A percentile compares a stretch with the other conserved stretches of the same genome.
Evolutionary conservation across 495 filamentous ascomycete species (phyloP).

Genomic region (Choiromyces venosus): DNA sequence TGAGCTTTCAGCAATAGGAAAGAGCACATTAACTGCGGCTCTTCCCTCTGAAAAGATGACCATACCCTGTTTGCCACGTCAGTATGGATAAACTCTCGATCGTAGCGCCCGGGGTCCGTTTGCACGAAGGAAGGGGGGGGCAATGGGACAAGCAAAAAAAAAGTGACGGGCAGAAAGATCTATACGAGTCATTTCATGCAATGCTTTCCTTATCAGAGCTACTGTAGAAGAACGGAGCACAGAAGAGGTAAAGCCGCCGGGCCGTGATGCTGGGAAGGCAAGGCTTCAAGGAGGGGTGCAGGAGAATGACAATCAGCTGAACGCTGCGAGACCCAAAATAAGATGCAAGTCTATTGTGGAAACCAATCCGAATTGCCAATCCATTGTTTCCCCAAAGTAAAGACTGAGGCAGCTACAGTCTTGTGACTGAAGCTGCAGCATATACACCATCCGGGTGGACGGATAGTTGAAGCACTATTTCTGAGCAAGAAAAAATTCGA

Average conservation of each 20-base stretch:
- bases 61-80: constrained; percentile 44
- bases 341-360: constrained; percentile 40
- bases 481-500: constrained; percentile 26
- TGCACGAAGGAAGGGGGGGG: constrained; percentile 29
- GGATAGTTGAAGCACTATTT: constrained; percentile 28
- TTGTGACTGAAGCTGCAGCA: constrained; percentile 42
- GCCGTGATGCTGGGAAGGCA: constrained; percentile 32
- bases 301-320: constrained; percentile 42
- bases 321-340: constrained; percentile 35
- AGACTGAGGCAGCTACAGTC: constrained; percentile 39
- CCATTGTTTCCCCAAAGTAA: constrained; percentile 29
- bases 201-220: constrained; percentile 41
- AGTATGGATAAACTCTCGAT: constrained; percentile 42
- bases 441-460: constrained; percentile 24
- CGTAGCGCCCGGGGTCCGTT: constrained; percentile 39
- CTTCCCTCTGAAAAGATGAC: constrained; percentile 32
- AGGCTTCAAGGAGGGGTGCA: constrained; percentile 37
- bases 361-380: constrained; percentile 40
- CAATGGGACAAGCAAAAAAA: constrained; percentile 34
- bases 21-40: constrained; percentile 36
- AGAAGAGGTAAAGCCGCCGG: constrained; percentile 42
- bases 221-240: constrained; percentile 37
- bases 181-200: constrained; percentile 42
- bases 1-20: constrained; percentile 30
- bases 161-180: constrained; percentile 39